phyloP scores from a whole-genome alignment of 345 rosid genomes.

The Bruguiera parviflora region DNA sequence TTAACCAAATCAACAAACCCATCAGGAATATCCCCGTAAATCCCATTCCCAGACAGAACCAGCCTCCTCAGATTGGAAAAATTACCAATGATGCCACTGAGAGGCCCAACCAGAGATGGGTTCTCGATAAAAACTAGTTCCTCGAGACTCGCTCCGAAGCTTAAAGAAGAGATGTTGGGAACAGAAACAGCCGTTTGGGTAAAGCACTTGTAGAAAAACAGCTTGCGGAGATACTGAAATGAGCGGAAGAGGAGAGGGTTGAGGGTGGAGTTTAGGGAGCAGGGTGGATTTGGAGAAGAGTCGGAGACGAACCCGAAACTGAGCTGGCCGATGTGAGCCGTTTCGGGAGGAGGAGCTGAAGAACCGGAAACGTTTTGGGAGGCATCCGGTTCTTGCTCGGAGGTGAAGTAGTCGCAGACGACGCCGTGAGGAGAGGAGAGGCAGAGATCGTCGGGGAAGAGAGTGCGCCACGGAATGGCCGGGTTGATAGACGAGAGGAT shows the following conservation, averaged over 20 bases:
- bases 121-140: constrained; percentile 60
- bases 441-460: constrained; percentile 60
- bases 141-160: constrained; percentile 43
- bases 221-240: constrained; percentile 52
- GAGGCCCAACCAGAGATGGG: constrained; percentile 44
- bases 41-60: constrained; percentile 51
- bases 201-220: constrained; percentile 67
- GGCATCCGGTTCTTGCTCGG: constrained; percentile 1
- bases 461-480: constrained; percentile 48
- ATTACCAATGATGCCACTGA: constrained; percentile 34
- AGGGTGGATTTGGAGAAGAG: constrained; percentile 56
- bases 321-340: constrained; percentile 52
- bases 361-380: constrained; percentile 14
- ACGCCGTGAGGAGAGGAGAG: constrained; percentile 65
- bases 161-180: constrained; percentile 30
- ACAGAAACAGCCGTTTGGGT: constrained; percentile 29
- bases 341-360: not conserved
- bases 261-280: constrained; percentile 48
- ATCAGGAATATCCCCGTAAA: constrained; percentile 47
- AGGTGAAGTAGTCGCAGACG: constrained; percentile 46
- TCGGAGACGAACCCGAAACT: constrained; percentile 64
- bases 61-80: constrained; percentile 44
- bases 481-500: constrained; percentile 57
- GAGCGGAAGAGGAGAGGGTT: constrained; percentile 50
- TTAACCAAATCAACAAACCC: constrained; percentile 34